Percentiles rank a stretch among this genome's conserved stretches.
Evolutionary conservation across 768 basidiomycete genomes (phyloP).

Genomic region (Boletus sp.): DNA sequence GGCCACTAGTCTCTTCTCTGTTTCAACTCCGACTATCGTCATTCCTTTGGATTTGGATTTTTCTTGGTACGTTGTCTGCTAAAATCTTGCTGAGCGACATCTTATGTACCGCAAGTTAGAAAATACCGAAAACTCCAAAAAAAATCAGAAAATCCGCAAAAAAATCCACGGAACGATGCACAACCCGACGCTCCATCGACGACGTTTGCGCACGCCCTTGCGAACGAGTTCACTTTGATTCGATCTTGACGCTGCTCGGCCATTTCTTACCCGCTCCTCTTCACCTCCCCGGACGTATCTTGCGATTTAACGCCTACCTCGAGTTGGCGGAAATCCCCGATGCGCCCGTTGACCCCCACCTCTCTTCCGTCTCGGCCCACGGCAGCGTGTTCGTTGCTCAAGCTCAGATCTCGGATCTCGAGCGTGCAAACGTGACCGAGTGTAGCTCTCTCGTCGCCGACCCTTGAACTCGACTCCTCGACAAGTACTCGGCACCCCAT

Average conservation of each 20-base stretch:
- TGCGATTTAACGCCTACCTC: conserved; percentile 1
- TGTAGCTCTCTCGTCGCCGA: neutral
- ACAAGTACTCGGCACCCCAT: no score
- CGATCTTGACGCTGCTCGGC: neutral
- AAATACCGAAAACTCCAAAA: neutral
- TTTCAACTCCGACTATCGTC: neutral
- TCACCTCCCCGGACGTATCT: conserved; percentile 1
- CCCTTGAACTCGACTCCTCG: neutral
- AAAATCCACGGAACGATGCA: conserved; percentile 2
- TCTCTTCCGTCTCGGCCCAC: neutral
- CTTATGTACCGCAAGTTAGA: neutral
- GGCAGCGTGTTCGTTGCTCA: neutral
- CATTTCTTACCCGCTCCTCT: neutral
- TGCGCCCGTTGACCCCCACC: conserved; percentile 4
- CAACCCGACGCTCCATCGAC: neutral
- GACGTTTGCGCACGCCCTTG: neutral
- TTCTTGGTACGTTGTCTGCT: neutral
- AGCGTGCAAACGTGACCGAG: neutral
- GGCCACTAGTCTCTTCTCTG: neutral
- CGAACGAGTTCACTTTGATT: neutral
- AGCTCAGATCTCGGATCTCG: neutral
- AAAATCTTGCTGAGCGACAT: no score
- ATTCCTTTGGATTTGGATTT: neutral
- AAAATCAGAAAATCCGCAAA: conserved; percentile 5
- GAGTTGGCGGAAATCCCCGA: conserved; percentile 5